These are phyloP conservation scores for Meyerozyma carpophila DNA, from an alignment of 1,139 yeast genomes.

Conservation along the genomic window DNA sequence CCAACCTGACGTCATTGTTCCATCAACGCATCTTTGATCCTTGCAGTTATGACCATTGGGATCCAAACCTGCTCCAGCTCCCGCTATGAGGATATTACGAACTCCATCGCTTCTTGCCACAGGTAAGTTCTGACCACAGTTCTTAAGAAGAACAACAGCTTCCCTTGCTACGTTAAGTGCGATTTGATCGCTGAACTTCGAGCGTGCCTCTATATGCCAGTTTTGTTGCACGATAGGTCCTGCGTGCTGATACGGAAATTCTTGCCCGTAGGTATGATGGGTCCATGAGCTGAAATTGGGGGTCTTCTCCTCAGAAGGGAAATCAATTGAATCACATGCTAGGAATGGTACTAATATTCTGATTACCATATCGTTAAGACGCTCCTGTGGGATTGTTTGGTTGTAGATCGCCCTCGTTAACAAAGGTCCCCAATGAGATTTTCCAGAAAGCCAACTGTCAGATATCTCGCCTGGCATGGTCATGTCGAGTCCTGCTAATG, in stretches of 20 bases:
- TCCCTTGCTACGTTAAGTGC: slow-evolving; percentile 55
- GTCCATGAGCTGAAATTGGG: slow-evolving; percentile 64
- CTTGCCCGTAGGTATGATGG: slow-evolving; percentile 47
- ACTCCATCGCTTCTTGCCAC: slow-evolving; percentile 38
- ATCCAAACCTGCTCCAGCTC: slow-evolving; percentile 43
- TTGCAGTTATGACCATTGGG: slow-evolving; percentile 46
- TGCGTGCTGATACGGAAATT: slow-evolving; percentile 46
- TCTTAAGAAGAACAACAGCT: slow-evolving; percentile 51
- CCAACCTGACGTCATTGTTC: slow-evolving; percentile 19
- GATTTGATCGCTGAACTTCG: slow-evolving; percentile 42
- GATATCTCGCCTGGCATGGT: slow-evolving; percentile 61
- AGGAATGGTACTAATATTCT: slow-evolving; percentile 57
- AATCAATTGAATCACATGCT: slow-evolving; percentile 27
- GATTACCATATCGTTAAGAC: slow-evolving; percentile 59
- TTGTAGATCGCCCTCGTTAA: slow-evolving; percentile 53
- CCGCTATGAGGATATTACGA: slow-evolving; percentile 40
- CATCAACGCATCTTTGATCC: slow-evolving; percentile 34
- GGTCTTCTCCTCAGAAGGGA: slow-evolving; percentile 34
- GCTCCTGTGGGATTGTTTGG: slow-evolving; percentile 48
- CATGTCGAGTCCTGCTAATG: slow-evolving; percentile 61
- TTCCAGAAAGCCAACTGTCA: slow-evolving; percentile 50
- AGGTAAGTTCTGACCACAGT: slow-evolving; percentile 47
- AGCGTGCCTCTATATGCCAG: slow-evolving; percentile 51
- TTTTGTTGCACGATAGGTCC: slow-evolving; percentile 53
- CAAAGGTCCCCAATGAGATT: slow-evolving; percentile 55